Base-by-base conservation (phyloP, 1,284 basidiomycete species). In the Cryptococcus sp. region DNA sequence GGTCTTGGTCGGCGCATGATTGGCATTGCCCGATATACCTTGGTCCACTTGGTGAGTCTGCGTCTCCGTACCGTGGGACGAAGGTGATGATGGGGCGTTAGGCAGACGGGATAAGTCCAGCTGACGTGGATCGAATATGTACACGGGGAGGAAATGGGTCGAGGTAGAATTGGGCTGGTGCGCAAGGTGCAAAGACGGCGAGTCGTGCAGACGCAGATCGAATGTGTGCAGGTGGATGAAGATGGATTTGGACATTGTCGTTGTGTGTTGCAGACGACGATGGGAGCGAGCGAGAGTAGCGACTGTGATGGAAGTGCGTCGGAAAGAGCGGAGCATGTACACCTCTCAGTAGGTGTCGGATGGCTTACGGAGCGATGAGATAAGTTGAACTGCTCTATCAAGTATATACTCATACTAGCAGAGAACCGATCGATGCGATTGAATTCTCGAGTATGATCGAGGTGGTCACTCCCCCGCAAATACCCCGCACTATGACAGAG, bases 91-190 rank as follows among this genome's bases (percentile, higher is more conserved):
- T 4, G 54, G 20, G 6, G 52, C 44, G 20, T 62, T 54, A 39
- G 66, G 61, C n/a, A 84, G 64, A 3, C 77, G 79, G 10, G 79
- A 79, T 19, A 83, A 73, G 60, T 84, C 83, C 55, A 84, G 69
- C 61, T 81, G 78, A 7, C 81, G 74, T 53, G 83, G 81, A 62
- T 84, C 82, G 53, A 84, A 82, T 56, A 84, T 81, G 68, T 81
- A 84, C 48, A 84, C 66, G 2, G 84, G 84, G 3, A 85, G 70
- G 54, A 84, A 76, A 56, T 83, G 79, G 10, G 80, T 82, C 11
- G 63, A 61, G 35, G 60, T 47, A 47, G 61, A 48, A 39, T 59
- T 59, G 19, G 59, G 50, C 17, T 57, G 49, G 64, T 80, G 75
- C 0, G 79, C 66, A n/a, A 72, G 59, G 54, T 80, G 77, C 38